phyloP scores from a whole-genome alignment of 1,284 basidiomycete species.

The Rhodotorula sp. region DNA sequence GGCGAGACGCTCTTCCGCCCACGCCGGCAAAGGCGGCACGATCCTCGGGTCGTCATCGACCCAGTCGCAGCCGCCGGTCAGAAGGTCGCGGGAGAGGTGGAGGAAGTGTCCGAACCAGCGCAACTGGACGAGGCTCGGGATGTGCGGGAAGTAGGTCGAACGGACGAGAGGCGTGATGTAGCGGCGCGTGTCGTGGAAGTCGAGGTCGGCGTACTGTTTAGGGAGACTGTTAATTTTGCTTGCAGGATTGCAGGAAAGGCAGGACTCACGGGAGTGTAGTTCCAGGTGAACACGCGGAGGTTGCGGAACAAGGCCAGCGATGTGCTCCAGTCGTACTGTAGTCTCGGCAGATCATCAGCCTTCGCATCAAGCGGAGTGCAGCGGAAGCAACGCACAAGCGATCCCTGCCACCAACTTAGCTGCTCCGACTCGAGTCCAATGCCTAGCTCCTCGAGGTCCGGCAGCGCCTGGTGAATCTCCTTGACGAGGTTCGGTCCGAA shows the following conservation, averaged over 20 bases:
- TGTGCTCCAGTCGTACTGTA: conserved; percentile 4
- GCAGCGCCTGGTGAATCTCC: not conserved
- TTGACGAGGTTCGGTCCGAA: conserved; percentile 2
- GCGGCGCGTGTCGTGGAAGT: not conserved
- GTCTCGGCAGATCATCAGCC: not conserved
- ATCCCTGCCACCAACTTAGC: conserved; percentile 18
- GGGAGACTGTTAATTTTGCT: no score
- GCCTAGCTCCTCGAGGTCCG: conserved; percentile 16
- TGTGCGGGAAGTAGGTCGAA: not conserved
- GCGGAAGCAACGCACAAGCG: conserved; percentile 1
- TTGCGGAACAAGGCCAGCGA: not conserved
- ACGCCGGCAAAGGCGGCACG: not conserved
- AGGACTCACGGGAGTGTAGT: conserved; percentile 15
- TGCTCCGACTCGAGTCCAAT: conserved; percentile 14
- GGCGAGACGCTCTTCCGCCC: not conserved
- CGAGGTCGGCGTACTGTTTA: conserved; percentile 16
- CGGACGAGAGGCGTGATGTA: not conserved
- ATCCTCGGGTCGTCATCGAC: conserved; percentile 44
- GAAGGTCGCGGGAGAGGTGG: not conserved
- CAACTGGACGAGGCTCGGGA: not conserved
- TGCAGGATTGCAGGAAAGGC: no score
- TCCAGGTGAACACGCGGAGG: conserved; percentile 26
- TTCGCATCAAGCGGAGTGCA: no score
- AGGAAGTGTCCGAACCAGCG: conserved; percentile 2
- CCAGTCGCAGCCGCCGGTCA: conserved; percentile 6